These are phyloP conservation scores for Paraphoma chrysanthemicola DNA, from an alignment of 2,329 filamentous ascomycete genomes.

Conservation along the genomic window DNA sequence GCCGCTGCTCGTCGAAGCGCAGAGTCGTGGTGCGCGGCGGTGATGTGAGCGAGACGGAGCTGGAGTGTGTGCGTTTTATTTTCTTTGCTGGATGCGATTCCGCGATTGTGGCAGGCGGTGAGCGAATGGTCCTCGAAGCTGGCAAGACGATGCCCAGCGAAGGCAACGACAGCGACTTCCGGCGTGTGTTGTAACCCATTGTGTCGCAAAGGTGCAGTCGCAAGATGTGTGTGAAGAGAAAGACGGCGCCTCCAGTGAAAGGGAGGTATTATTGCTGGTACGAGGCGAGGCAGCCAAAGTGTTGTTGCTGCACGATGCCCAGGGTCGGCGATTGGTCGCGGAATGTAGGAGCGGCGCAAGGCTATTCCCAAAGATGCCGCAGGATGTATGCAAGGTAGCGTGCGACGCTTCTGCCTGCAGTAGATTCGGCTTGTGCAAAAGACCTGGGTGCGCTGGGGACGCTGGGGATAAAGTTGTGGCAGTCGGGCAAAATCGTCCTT, in stretches of 20 bases:
- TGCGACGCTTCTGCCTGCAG: constrained; percentile 39
- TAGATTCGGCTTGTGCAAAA: constrained; percentile 11
- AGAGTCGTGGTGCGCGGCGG: constrained; percentile 54
- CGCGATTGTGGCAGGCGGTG: constrained; percentile 61
- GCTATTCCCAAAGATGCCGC: constrained; percentile 35
- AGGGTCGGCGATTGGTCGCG: constrained; percentile 43
- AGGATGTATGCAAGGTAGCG: constrained; percentile 40
- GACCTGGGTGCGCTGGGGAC: constrained; percentile 19
- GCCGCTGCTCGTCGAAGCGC: constrained; percentile 56
- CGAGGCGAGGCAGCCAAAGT: constrained; percentile 30
- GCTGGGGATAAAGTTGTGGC: constrained; percentile 13
- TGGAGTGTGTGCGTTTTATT: constrained; percentile 77
- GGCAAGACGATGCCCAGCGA: constrained; percentile 90
- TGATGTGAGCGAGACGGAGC: constrained; percentile 49
- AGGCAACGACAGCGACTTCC: constrained; percentile 92
- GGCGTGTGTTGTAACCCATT: constrained; percentile 96
- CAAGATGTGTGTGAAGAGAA: constrained; percentile 12
- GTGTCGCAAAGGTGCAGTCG: constrained; percentile 27
- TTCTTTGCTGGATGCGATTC: constrained; percentile 65
- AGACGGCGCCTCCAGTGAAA: constrained; percentile 1
- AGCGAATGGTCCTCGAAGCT: constrained; percentile 59
- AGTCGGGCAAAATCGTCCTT: constrained; percentile 23
- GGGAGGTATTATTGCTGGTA: constrained; percentile 33
- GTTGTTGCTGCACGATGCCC: constrained; percentile 38
- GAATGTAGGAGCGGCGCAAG: constrained; percentile 42